Evolutionary conservation across 306 rosid species (phyloP).

Genomic region (Echinosophora koreensis): DNA sequence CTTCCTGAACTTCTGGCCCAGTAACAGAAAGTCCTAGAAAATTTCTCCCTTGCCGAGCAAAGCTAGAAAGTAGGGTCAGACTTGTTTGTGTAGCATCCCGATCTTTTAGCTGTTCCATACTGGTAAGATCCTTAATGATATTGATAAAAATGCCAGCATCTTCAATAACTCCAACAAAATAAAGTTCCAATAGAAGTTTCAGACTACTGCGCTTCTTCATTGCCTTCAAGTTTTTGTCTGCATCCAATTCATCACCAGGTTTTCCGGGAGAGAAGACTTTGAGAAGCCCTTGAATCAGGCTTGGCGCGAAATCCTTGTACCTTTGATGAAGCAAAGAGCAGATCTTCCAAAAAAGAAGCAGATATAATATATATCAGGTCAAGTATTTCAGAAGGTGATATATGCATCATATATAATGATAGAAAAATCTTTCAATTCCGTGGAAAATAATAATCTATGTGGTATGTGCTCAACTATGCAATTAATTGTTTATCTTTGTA

Average conservation of each 20-base stretch:
- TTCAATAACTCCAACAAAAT: conserved; percentile 94
- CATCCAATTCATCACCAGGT: conserved; percentile 80
- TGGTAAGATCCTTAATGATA: conserved; percentile 91
- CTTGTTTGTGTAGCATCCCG: conserved; percentile 91
- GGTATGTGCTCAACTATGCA: conserved; percentile 16
- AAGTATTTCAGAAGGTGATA: conserved; percentile 31
- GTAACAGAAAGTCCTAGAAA: conserved; percentile 78
- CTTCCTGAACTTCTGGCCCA: conserved; percentile 88
- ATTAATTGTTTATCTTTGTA: conserved; percentile 30
- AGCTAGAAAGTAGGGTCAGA: conserved; percentile 98
- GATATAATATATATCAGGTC: conserved; percentile 34
- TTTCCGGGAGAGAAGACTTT: conserved; percentile 94
- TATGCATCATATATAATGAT: conserved; percentile 20
- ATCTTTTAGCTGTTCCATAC: conserved; percentile 87
- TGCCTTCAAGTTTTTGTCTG: conserved; percentile 89
- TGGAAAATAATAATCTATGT: not conserved
- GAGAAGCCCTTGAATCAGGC: conserved; percentile 90
- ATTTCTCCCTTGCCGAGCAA: conserved; percentile 97
- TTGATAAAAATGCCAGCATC: conserved; percentile 78
- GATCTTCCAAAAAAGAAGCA: conserved; percentile 59
- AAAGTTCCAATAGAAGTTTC: conserved; percentile 92
- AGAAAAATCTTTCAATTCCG: conserved; percentile 6
- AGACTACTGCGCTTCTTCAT: conserved; percentile 96
- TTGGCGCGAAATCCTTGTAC: conserved; percentile 94
- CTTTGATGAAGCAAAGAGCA: conserved; percentile 99